These are phyloP conservation scores for Knoxdaviesia proteae DNA, from an alignment of 2,329 filamentous ascomycete genomes.

Conservation along the genomic window DNA sequence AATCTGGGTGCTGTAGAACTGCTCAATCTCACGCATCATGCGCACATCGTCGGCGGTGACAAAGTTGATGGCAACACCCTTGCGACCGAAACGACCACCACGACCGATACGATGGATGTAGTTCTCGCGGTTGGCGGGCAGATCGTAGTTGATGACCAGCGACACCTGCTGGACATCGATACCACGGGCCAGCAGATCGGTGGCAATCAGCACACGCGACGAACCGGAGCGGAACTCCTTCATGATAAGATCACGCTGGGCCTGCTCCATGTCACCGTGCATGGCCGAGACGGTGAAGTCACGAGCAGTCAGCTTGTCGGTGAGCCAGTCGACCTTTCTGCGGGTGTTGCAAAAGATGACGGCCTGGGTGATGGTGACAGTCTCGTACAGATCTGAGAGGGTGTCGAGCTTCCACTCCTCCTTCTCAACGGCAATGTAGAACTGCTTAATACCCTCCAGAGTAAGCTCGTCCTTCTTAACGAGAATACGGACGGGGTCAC, in stretches of 20 bases:
- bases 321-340: conserved; percentile 97
- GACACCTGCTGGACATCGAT: conserved; percentile 98
- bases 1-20: conserved; percentile 99
- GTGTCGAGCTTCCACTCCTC: conserved; percentile 99
- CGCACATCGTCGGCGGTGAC: conserved; percentile 95
- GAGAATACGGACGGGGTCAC: conserved; percentile 82
- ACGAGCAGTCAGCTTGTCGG: conserved; percentile 96
- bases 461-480: conserved; percentile 98
- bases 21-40: conserved; percentile 93
- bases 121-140: conserved; percentile 96
- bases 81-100: conserved; percentile 85
- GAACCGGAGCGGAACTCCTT: conserved; percentile 96
- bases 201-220: conserved; percentile 88
- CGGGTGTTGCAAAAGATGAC: conserved; percentile 99
- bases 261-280: conserved; percentile 98
- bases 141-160: conserved; percentile 96
- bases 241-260: conserved; percentile 97
- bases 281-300: conserved; percentile 98
- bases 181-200: conserved; percentile 92
- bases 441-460: conserved; percentile 92
- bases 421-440: conserved; percentile 98
- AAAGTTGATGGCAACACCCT: conserved; percentile 99
- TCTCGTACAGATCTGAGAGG: conserved; percentile 95
- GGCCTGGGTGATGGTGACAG: conserved; percentile 91
- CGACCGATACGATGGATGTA: conserved; percentile 98